Conservation (phyloP, 495 filamentous ascomycete genomes). For the Aspergillus steynii region DNA sequence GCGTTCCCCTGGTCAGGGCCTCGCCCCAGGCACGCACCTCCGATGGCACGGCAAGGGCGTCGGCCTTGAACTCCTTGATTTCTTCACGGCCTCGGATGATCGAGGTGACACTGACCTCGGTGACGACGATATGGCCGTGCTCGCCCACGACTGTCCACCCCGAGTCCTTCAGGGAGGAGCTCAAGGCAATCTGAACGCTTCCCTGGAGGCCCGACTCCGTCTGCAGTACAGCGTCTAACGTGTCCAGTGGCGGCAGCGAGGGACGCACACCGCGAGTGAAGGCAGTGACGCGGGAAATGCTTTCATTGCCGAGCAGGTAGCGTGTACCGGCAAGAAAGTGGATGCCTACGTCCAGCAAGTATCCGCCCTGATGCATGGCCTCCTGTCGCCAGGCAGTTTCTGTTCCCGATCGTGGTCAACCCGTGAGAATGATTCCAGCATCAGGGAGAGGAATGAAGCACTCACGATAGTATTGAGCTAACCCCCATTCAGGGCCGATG, state of each 20-base stretch:
- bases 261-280: constrained; percentile 51
- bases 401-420: neutral
- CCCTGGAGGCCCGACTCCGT: constrained; percentile 58
- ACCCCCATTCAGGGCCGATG: constrained; percentile 43
- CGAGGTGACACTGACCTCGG: constrained; percentile 49
- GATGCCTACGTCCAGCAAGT: constrained; percentile 68
- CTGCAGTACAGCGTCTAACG: constrained; percentile 57
- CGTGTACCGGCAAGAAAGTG: constrained; percentile 61
- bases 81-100: constrained; percentile 26
- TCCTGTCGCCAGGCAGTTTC: constrained; percentile 58
- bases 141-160: constrained; percentile 53
- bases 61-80: constrained; percentile 44
- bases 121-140: constrained; percentile 45
- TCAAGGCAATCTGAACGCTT: constrained; percentile 55
- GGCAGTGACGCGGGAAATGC: constrained; percentile 44
- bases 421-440: neutral
- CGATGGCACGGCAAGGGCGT: constrained; percentile 54
- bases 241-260: constrained; percentile 67
- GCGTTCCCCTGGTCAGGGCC: constrained; percentile 45
- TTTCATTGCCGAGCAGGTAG: constrained; percentile 52
- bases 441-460: neutral
- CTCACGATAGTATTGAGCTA: constrained; percentile 1
- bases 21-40: constrained; percentile 65
- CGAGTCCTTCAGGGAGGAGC: constrained; percentile 54
- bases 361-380: constrained; percentile 68